Percentiles rank a stretch among this genome's conserved stretches.
phyloP scores from a whole-genome alignment of 148 eudicot genomes.

The Gaultheria prostrata region DNA sequence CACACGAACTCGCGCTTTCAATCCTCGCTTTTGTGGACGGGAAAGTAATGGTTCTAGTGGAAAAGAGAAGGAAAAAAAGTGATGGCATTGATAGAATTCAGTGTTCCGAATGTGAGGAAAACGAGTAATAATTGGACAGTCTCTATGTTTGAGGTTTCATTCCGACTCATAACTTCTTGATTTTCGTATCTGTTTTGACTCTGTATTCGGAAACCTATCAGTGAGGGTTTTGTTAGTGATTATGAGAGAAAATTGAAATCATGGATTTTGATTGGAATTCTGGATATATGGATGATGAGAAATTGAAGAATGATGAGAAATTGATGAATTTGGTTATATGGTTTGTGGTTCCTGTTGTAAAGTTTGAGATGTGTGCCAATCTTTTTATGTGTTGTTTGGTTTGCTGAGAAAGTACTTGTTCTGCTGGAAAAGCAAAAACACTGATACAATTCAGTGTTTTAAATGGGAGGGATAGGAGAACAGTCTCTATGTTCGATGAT shows the following conservation, averaged over 20 bases:
- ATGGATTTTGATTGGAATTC: not conserved
- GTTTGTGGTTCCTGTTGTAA: not conserved
- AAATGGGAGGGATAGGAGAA: not conserved
- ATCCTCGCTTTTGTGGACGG: no score
- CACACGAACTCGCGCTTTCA: no score
- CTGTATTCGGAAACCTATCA: not conserved
- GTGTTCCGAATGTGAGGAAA: not conserved
- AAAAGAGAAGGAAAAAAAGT: not conserved
- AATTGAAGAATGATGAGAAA: no score
- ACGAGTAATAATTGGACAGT: not conserved
- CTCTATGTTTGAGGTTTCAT: no score
- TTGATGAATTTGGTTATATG: not conserved
- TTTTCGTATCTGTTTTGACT: not conserved
- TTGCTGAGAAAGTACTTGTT: constrained; percentile 1
- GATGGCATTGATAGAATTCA: not conserved
- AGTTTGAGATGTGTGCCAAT: not conserved
- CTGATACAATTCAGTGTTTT: not conserved
- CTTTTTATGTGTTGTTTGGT: constrained; percentile 5
- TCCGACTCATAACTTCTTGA: no score
- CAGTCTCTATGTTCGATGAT: not conserved
- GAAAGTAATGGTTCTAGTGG: not conserved
- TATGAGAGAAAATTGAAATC: not conserved
- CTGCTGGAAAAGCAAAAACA: not conserved
- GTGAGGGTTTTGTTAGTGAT: not conserved
- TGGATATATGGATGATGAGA: not conserved